Evolutionary conservation across 2,329 filamentous ascomycete genomes (phyloP).

Genomic region (Fusarium equiseti): DNA sequence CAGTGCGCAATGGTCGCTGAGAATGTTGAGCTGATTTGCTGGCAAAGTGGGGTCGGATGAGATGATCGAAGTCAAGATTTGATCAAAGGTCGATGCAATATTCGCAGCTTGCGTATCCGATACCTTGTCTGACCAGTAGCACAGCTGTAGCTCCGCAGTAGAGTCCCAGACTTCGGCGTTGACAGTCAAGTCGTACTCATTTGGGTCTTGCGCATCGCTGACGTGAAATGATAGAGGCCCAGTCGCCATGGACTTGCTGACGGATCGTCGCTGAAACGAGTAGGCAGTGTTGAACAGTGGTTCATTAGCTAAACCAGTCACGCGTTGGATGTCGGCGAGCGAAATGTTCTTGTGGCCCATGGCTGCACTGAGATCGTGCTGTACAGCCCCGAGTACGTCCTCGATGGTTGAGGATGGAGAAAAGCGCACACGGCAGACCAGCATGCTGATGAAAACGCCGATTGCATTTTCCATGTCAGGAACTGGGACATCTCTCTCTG

Average conservation of each 20-base stretch:
- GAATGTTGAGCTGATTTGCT: constrained; percentile 34
- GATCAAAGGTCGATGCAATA: constrained; percentile 37
- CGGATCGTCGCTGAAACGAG: constrained; percentile 37
- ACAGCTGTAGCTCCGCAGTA: constrained; percentile 32
- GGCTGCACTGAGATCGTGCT: constrained; percentile 3
- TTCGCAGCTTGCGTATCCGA: constrained; percentile 35
- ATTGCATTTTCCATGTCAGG: constrained; percentile 17
- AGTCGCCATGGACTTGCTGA: constrained; percentile 24
- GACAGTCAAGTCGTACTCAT: constrained; percentile 41
- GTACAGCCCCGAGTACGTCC: background rate
- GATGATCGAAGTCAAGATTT: constrained; percentile 24
- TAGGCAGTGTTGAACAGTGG: constrained; percentile 42
- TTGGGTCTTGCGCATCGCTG: constrained; percentile 29
- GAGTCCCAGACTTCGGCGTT: constrained; percentile 43
- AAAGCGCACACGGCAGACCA: constrained; percentile 21
- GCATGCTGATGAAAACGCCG: constrained; percentile 36
- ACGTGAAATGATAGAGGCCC: constrained; percentile 32
- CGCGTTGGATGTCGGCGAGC: constrained; percentile 20
- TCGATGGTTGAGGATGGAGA: background rate
- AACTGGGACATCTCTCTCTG: constrained; percentile 20
- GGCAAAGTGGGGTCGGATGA: background rate
- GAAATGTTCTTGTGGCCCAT: constrained; percentile 28
- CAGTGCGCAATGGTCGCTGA: constrained; percentile 21
- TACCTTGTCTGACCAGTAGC: constrained; percentile 43
- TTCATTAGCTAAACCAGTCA: constrained; percentile 2